Conservation (phyloP, 163 green algal genomes). For the Scenedesmus sp. region DNA sequence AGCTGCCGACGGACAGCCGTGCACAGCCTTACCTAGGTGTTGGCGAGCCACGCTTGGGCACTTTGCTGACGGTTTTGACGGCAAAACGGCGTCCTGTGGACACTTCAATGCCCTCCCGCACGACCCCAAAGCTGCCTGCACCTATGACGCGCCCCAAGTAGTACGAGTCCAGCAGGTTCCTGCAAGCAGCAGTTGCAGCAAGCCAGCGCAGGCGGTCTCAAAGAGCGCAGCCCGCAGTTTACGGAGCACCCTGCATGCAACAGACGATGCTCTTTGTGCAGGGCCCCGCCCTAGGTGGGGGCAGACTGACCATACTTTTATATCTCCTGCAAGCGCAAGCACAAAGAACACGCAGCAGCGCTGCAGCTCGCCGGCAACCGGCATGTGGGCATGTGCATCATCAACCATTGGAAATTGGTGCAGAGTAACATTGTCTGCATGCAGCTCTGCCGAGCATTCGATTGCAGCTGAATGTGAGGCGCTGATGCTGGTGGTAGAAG, state of each 20-base stretch:
- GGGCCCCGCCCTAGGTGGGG: too few relatives aligned
- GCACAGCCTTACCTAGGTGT: constrained; percentile 38
- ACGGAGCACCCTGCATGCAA: not conserved
- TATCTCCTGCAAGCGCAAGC: not conserved
- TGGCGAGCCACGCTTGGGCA: constrained; percentile 81
- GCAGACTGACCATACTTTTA: too few relatives aligned
- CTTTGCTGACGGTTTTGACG: constrained; percentile 83
- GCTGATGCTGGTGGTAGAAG: too few relatives aligned
- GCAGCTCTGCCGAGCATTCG: too few relatives aligned
- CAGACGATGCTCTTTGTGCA: not conserved
- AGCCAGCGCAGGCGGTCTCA: not conserved
- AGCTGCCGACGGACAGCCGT: not conserved
- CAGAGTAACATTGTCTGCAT: too few relatives aligned
- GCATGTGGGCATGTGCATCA: not conserved
- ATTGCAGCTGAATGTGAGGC: too few relatives aligned
- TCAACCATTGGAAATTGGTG: too few relatives aligned
- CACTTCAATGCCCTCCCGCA: constrained; percentile 83
- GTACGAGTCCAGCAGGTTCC: constrained; percentile 61
- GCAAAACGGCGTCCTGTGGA: constrained; percentile 71
- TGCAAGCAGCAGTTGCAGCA: constrained; percentile 11
- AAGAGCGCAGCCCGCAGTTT: not conserved
- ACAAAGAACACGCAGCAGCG: not conserved
- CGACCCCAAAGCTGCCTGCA: constrained; percentile 91
- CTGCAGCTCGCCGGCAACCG: not conserved
- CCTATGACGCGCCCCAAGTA: constrained; percentile 86